Conservation (phyloP, 495 filamentous ascomycete genomes). For the Tuber magnatum region DNA sequence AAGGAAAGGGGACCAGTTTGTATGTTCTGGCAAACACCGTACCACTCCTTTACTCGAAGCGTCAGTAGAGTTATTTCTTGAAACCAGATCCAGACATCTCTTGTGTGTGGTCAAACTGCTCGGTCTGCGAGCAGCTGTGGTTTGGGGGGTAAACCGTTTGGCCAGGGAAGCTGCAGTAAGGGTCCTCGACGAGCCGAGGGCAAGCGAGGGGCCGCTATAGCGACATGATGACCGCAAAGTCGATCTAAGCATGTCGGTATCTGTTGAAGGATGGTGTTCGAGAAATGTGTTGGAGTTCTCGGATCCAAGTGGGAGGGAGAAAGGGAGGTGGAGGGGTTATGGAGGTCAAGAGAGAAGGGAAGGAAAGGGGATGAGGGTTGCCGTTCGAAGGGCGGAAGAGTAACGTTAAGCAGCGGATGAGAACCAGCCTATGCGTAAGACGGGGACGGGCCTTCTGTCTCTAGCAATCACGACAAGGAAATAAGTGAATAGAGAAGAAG, state of each 20-base stretch:
- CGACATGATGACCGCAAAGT: neutral
- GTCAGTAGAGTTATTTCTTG: neutral
- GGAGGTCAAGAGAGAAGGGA: neutral
- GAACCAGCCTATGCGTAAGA: neutral
- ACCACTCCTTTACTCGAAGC: neutral
- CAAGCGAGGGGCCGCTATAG: neutral
- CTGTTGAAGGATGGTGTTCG: neutral
- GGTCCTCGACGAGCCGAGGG: neutral
- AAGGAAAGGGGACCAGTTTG: neutral
- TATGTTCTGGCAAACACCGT: neutral
- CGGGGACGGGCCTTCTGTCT: neutral
- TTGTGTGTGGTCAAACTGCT: neutral
- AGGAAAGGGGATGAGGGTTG: neutral
- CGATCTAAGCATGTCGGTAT: conserved; percentile 2
- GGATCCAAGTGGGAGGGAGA: neutral
- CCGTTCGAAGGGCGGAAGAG: neutral
- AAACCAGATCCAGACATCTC: neutral
- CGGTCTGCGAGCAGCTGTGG: neutral
- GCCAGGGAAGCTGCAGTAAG: neutral
- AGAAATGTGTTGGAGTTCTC: neutral
- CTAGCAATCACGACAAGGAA: neutral
- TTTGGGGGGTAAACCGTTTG: neutral
- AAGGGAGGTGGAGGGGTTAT: neutral
- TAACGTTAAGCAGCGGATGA: neutral
- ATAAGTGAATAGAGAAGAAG: too few relatives aligned